Evolutionary conservation across 768 basidiomycete species (phyloP).

Genomic region (Amanita rimosa): DNA sequence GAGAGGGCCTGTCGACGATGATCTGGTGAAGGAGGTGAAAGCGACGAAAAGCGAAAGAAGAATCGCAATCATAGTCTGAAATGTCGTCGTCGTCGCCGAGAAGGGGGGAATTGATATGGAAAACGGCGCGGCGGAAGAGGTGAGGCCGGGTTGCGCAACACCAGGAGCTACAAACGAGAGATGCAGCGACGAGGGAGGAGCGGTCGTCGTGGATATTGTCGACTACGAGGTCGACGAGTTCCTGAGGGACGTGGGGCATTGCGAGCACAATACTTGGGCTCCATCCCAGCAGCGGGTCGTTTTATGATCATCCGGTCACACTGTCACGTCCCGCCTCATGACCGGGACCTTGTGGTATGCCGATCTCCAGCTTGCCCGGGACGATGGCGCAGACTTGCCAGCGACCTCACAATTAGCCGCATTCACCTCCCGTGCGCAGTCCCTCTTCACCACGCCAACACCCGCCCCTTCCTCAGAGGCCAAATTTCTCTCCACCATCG

Average conservation of each 20-base stretch:
- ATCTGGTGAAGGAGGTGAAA: conserved; percentile 9
- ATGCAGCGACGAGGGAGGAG: conserved; percentile 4
- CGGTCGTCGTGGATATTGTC: conserved; percentile 13
- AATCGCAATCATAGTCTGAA: not conserved
- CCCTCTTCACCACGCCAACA: conserved; percentile 38
- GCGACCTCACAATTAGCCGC: conserved; percentile 24
- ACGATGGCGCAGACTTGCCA: no score
- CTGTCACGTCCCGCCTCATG: no score
- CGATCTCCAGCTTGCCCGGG: no score
- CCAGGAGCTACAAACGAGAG: conserved; percentile 14
- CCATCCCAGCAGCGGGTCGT: no score
- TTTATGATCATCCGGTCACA: no score
- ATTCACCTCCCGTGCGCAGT: conserved; percentile 34
- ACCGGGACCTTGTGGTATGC: conserved; percentile 31
- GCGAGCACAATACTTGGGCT: not conserved
- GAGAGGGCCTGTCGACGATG: conserved; percentile 6
- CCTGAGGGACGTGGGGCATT: conserved; percentile 15
- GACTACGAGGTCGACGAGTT: conserved; percentile 15
- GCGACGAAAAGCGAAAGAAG: conserved; percentile 4
- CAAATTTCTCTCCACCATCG: conserved; percentile 74
- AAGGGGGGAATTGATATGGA: conserved; percentile 7
- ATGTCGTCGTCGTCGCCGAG: not conserved
- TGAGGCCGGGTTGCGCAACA: conserved; percentile 12
- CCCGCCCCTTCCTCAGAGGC: conserved; percentile 64
- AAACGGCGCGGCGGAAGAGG: conserved; percentile 10